phyloP scores from a whole-genome alignment of 352 stramenopile species.

The Blastocystis hominis region DNA sequence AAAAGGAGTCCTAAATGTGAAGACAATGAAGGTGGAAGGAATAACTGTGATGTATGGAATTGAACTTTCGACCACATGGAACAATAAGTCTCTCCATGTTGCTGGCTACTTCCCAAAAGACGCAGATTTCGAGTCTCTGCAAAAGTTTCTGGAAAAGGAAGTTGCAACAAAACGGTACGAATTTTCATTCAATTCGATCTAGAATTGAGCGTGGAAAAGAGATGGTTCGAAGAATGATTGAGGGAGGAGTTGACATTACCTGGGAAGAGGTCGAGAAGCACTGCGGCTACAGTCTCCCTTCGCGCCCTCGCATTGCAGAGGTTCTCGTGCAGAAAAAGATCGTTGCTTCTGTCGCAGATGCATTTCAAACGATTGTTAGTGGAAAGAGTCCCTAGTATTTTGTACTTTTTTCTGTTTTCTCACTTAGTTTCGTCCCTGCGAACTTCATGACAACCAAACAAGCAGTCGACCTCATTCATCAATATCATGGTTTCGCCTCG shows the following conservation, averaged over 20 bases:
- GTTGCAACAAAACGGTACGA: neutral
- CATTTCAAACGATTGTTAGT: neutral
- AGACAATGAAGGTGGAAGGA: neutral
- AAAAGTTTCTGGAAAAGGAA: neutral
- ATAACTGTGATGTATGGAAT: slow-evolving; percentile 50
- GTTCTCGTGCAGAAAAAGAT: neutral
- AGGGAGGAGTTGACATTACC: neutral
- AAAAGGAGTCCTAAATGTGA: neutral
- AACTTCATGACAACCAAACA: neutral
- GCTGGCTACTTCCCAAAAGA: slow-evolving; percentile 15
- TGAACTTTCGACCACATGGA: neutral
- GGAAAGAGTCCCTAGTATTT: neutral
- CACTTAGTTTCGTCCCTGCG: neutral
- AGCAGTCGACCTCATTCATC: slow-evolving; percentile 9
- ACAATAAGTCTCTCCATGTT: neutral
- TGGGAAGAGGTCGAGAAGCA: slow-evolving; percentile 31
- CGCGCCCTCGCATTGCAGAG: slow-evolving; percentile 23
- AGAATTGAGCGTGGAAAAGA: slow-evolving; percentile 23
- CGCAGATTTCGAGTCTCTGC: neutral
- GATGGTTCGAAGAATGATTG: neutral
- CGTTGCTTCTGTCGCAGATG: neutral
- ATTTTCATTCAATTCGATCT: neutral
- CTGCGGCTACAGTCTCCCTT: slow-evolving; percentile 22
- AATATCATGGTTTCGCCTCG: neutral
- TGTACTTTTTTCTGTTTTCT: neutral